Conservation (phyloP, 345 rosid genomes). For the Pugionium cornutum region DNA sequence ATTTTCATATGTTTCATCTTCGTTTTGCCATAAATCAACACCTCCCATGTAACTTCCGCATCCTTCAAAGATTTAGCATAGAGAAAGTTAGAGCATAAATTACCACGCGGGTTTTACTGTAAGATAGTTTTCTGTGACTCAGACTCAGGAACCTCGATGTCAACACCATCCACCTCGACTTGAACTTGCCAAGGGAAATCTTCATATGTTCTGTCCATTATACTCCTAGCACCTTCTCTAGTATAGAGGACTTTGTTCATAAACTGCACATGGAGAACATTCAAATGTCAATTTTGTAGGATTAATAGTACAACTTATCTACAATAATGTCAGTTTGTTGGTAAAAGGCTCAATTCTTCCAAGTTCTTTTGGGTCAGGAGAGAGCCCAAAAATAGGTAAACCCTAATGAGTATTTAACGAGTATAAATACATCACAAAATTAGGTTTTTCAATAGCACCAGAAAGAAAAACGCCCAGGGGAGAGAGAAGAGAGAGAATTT, state of each 20-base stretch:
- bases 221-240: conserved; percentile 87
- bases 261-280: conserved; percentile 54
- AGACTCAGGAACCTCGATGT: conserved; percentile 89
- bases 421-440: no score
- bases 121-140: conserved; percentile 30
- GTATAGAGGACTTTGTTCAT: conserved; percentile 93
- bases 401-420: no score
- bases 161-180: conserved; percentile 83
- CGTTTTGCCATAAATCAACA: conserved; percentile 89
- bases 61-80: conserved; percentile 53
- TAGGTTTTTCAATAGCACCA: no score
- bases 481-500: no score
- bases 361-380: no score
- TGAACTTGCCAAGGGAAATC: conserved; percentile 88
- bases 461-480: no score
- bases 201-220: conserved; percentile 86
- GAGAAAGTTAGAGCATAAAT: conserved; percentile 5
- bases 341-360: no score
- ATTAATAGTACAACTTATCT: conserved; percentile 1
- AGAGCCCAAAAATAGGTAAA: no score
- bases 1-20: conserved; percentile 76
- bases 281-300: conserved; percentile 16
- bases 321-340: background rate
- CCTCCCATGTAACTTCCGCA: conserved; percentile 96
- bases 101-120: background rate